phyloP scores from a whole-genome alignment of 345 rosid genomes.

The Excoecaria cochinchinensis region DNA sequence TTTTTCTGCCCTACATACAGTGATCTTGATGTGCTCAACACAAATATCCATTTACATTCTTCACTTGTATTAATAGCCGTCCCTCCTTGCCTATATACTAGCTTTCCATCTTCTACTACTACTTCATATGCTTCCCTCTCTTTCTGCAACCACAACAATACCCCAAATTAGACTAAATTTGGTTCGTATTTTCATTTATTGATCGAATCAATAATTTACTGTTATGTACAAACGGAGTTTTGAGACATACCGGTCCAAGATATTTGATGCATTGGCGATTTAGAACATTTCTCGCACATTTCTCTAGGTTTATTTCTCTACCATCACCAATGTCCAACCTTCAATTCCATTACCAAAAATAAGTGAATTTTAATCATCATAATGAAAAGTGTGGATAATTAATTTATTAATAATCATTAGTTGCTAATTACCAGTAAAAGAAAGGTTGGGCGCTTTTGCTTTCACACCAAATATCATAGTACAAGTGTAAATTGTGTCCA shows the following conservation, averaged over 20 bases:
- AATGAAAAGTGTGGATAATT: background rate
- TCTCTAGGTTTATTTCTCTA: conserved; percentile 55
- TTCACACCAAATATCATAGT: conserved; percentile 57
- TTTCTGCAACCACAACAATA: conserved; percentile 31
- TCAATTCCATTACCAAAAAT: conserved; percentile 23
- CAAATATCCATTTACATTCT: conserved; percentile 64
- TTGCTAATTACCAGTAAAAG: conserved; percentile 60
- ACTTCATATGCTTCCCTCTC: conserved; percentile 68
- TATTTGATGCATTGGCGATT: conserved; percentile 58
- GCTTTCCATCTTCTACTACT: conserved; percentile 54
- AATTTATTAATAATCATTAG: background rate
- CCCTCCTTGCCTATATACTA: conserved; percentile 46
- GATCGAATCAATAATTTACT: no score
- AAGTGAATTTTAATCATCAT: background rate
- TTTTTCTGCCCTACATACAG: conserved; percentile 32
- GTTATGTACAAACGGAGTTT: no score
- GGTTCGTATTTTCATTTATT: no score
- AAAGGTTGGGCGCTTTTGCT: conserved; percentile 70
- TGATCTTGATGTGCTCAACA: conserved; percentile 59
- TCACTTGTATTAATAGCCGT: conserved; percentile 38
- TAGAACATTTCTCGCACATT: conserved; percentile 43
- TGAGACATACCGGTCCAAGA: conserved; percentile 62
- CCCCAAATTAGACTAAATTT: no score
- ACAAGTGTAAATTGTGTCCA: conserved; percentile 71
- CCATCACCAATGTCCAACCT: conserved; percentile 84